Base-by-base conservation (phyloP, 345 rosid genomes). In the Kernera saxatilis region DNA sequence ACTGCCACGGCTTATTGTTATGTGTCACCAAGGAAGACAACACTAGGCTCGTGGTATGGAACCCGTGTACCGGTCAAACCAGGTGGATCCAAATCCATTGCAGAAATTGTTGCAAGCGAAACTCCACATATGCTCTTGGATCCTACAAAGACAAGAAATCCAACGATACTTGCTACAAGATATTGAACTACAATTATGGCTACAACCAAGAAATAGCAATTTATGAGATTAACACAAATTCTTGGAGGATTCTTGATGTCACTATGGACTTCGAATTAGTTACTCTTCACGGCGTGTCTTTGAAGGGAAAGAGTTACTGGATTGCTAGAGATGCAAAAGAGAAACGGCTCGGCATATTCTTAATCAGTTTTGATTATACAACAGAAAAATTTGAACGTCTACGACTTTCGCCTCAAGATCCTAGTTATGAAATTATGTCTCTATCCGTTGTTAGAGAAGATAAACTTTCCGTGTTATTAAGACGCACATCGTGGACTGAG, bases 231-330 rank as follows among this genome's bases (percentile, higher is more conserved):
- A 33, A 64, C 57, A 48, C 58, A 2, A n/a, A 49, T 30, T 21
- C 57, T 10, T 64, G 70, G 70, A 64, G 46, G 23, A 1, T 0
- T 48, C 6, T 49, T 33, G 45, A 49, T 45, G 10, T 48, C 15
- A 14, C 45, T 64, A 3, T 10, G 22, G 45, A 64, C 15, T 25
- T 5, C 17, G 2, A 2, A 3, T 14, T 27, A 0, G 0, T 0
- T 4, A 0, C 1, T 2, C 1, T 22, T 12, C 2, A 2, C 3
- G 30, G n/a, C 2, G 27, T 59, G 22, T 62, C 40, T 44, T 43
- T 63, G 68, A 45, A 63, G 8, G 46, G 46, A 22, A 64, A 64
- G 22, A 49, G 57, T 33, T 49, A 64, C 33, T 64, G 23, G 57
- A 2, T 64, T n/a, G 46, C 2, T 49, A 6, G 3, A 23, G 8